phyloP scores from a whole-genome alignment of 768 basidiomycete genomes.

The Collybia sp. region DNA sequence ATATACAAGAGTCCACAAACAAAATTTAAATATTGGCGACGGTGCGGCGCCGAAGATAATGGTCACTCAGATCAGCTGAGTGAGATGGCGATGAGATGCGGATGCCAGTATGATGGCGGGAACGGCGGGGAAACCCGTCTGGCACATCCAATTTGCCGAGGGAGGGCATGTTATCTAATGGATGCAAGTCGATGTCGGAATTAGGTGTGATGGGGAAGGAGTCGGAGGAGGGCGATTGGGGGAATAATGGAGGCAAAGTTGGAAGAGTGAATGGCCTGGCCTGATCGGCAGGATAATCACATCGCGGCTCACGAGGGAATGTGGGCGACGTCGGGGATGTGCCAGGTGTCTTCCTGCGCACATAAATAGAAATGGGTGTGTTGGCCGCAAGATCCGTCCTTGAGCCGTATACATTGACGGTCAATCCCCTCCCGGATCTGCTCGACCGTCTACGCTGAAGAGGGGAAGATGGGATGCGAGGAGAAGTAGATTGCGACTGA shows the following conservation, averaged over 20 bases:
- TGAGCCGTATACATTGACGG: slow-evolving; percentile 44
- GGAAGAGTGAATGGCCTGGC: slow-evolving; percentile 59
- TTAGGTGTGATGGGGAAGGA: slow-evolving; percentile 36
- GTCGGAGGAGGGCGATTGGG: slow-evolving; percentile 37
- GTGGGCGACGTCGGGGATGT: slow-evolving; percentile 66
- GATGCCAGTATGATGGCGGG: slow-evolving; percentile 34
- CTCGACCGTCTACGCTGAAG: slow-evolving; percentile 36
- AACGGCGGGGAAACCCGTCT: slow-evolving; percentile 26
- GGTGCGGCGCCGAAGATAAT: slow-evolving; percentile 10
- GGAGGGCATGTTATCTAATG: slow-evolving; percentile 13
- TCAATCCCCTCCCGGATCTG: slow-evolving; percentile 28
- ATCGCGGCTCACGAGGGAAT: slow-evolving; percentile 44
- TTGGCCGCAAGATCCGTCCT: slow-evolving; percentile 51
- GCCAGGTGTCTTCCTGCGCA: slow-evolving; percentile 75
- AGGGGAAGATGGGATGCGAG: slow-evolving; percentile 34
- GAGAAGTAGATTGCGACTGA: slow-evolving; percentile 33
- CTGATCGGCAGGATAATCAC: slow-evolving; percentile 29
- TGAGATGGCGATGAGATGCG: slow-evolving; percentile 39
- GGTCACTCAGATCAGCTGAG: slow-evolving; percentile 22
- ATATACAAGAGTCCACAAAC: slow-evolving; percentile 7
- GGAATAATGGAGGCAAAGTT: slow-evolving; percentile 52
- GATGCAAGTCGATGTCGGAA: slow-evolving; percentile 25
- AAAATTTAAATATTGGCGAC: neutral
- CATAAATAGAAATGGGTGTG: slow-evolving; percentile 77
- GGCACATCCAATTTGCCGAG: slow-evolving; percentile 16